Base-by-base conservation (phyloP, 1,284 basidiomycete species). In the Spongispora temasekensis region DNA sequence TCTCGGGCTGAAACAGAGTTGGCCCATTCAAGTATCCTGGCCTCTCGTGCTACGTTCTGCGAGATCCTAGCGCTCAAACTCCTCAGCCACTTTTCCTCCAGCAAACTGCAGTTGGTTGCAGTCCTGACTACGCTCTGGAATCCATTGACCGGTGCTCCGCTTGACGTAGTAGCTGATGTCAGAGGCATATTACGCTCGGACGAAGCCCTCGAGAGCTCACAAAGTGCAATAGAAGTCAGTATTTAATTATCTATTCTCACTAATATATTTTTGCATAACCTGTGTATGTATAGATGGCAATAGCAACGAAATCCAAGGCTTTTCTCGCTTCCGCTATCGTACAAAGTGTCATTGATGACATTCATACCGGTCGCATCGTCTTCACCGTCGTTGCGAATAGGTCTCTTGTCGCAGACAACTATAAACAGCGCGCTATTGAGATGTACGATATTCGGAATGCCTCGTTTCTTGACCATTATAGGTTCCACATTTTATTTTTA, bases 41-140 rank as follows among this genome's bases (percentile, higher is more conserved):
- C 76, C 23, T 80, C 87, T n/a, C 80, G 89, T n/a, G 88, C 93
- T 2, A 86, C 81, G 46, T 81, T 94, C 27, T 94, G 91, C 73
- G 93, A 95, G 73, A 83, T 95, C 25, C 74, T 95, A 23, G 92
- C 93, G 13, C 88, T 93, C 79, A 95, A 95, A 69, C 82, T 95
- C n/a, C 80, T 94, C 17, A 84, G 82, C 44, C 81, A 83, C 32
- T 93, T 91, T 69, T 87, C 90, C 0, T 83, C 81, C n/a, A 83
- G 86, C 63, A 83, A 90, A 68, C 82, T 93, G 7, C 83, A 88
- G 60, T 79, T 94, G 27, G 88, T 91, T 5, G 74, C 88, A 19
- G 88, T 90, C 30, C 76, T 96, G 55, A 93, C 91, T 0, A 88
- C 86, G 1, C 83, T 81, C 60, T 95, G 90, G 89, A 90, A 87